These are phyloP conservation scores for Leccinum rimulosum DNA, from an alignment of 768 basidiomycete genomes.

Conservation along the genomic window DNA sequence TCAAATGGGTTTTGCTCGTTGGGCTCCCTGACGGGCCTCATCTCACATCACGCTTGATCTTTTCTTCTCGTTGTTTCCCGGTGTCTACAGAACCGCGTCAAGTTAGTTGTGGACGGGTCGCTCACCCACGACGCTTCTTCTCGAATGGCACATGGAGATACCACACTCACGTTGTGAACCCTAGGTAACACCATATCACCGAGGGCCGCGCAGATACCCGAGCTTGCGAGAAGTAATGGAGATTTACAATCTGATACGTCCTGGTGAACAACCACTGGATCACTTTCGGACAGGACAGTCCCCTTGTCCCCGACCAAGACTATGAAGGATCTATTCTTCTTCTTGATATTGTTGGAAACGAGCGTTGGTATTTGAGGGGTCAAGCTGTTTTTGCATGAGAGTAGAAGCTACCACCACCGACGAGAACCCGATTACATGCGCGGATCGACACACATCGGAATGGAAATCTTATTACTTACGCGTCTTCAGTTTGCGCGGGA, in stretches of 20 bases:
- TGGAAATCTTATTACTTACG: not conserved
- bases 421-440: not conserved
- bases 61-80: slow-evolving; percentile 94
- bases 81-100: slow-evolving; percentile 50
- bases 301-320: slow-evolving; percentile 86
- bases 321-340: no score
- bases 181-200: slow-evolving; percentile 97
- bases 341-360: no score
- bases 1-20: slow-evolving; percentile 98
- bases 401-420: slow-evolving; percentile 10
- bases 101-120: not conserved
- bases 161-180: slow-evolving; percentile 78
- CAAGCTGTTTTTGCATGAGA: no score
- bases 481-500: not conserved
- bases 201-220: slow-evolving; percentile 85
- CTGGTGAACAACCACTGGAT: not conserved
- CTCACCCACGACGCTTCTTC: no score
- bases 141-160: not conserved
- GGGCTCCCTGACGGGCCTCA: slow-evolving; percentile 82
- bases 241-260: slow-evolving; percentile 72
- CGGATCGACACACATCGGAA: not conserved
- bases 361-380: no score
- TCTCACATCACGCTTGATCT: slow-evolving; percentile 95
- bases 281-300: slow-evolving; percentile 8
- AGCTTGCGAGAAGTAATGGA: slow-evolving; percentile 93